phyloP scores from a whole-genome alignment of 1,139 yeast genomes.

The Petasospora rhodanensis region DNA sequence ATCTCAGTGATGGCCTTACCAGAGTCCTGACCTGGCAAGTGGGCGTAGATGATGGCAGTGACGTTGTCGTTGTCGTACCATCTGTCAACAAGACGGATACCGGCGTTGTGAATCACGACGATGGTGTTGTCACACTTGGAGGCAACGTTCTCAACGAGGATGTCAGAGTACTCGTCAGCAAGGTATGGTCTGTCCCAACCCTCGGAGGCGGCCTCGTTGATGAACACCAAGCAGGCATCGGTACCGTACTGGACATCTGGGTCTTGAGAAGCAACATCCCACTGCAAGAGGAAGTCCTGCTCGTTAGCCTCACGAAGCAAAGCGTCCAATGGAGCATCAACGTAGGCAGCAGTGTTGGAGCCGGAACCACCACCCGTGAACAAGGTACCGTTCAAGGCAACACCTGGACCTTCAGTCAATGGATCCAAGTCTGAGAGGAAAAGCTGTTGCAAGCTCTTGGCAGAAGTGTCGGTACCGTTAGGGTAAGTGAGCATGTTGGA shows the following conservation, averaged over 20 bases:
- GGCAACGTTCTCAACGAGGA: too few species aligned
- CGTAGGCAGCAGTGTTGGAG: conserved; percentile 43
- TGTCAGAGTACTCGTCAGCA: conserved; percentile 43
- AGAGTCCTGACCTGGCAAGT: conserved; percentile 29
- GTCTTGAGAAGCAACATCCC: conserved; percentile 37
- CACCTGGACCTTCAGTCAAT: conserved; percentile 1
- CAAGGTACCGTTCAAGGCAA: conserved; percentile 41
- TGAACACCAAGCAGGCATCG: conserved; percentile 46
- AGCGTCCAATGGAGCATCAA: conserved; percentile 50
- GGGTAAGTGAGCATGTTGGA: conserved; percentile 46
- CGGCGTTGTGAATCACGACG: conserved; percentile 55
- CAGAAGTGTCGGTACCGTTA: conserved; percentile 55
- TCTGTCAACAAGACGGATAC: conserved; percentile 45
- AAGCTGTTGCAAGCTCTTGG: conserved; percentile 52
- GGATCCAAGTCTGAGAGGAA: conserved; percentile 38
- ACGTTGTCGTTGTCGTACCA: conserved; percentile 55
- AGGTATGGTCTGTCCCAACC: conserved; percentile 47
- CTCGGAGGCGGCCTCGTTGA: conserved; percentile 49
- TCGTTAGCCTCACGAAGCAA: conserved; percentile 27
- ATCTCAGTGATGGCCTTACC: conserved; percentile 9
- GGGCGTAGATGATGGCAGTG: conserved; percentile 49
- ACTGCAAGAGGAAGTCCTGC: conserved; percentile 39
- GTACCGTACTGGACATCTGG: conserved; percentile 34
- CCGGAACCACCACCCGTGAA: conserved; percentile 51
- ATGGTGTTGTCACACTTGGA: conserved; percentile 48